Percentiles rank a stretch among this genome's conserved stretches.
Evolutionary conservation across 306 rosid species (phyloP).

Genomic region (Vigna hirtella): DNA sequence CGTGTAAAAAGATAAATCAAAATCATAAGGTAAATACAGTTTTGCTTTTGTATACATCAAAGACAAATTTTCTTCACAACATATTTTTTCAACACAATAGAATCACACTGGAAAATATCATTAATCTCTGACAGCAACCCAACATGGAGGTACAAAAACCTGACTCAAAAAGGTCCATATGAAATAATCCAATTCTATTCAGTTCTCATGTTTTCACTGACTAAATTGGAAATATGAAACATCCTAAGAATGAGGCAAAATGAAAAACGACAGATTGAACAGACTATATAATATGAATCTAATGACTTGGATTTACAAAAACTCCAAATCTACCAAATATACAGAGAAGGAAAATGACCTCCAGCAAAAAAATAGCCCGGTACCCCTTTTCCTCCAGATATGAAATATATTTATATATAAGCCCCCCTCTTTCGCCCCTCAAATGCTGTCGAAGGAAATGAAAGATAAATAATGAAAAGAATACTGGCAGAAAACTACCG

Average conservation of each 20-base stretch:
- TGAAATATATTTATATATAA: constrained; percentile 35
- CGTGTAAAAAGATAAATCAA: neutral
- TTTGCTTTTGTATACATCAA: neutral
- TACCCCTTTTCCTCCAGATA: constrained; percentile 57
- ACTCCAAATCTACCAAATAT: constrained; percentile 57
- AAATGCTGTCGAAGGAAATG: constrained; percentile 47
- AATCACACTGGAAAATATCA: neutral
- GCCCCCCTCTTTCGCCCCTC: constrained; percentile 38
- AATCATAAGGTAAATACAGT: neutral
- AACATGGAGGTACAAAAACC: neutral
- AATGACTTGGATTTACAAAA: constrained; percentile 61
- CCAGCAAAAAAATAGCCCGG: constrained; percentile 53
- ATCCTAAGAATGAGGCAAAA: constrained; percentile 25
- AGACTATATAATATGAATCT: constrained; percentile 44
- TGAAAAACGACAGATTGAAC: constrained; percentile 30
- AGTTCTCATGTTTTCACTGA: constrained; percentile 15
- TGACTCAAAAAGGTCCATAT: constrained; percentile 31
- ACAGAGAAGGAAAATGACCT: constrained; percentile 54
- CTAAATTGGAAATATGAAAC: constrained; percentile 39
- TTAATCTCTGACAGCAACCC: constrained; percentile 12
- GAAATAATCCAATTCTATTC: constrained; percentile 14
- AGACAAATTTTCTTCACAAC: neutral
- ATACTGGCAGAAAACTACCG: constrained; percentile 52
- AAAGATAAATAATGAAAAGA: constrained; percentile 48
- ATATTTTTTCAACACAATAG: neutral